Evolutionary conservation across 768 basidiomycete genomes (phyloP), one percentile per base, ranked within the genome.

Genomic region (Tubosaeta brunneosetosa): DNA sequence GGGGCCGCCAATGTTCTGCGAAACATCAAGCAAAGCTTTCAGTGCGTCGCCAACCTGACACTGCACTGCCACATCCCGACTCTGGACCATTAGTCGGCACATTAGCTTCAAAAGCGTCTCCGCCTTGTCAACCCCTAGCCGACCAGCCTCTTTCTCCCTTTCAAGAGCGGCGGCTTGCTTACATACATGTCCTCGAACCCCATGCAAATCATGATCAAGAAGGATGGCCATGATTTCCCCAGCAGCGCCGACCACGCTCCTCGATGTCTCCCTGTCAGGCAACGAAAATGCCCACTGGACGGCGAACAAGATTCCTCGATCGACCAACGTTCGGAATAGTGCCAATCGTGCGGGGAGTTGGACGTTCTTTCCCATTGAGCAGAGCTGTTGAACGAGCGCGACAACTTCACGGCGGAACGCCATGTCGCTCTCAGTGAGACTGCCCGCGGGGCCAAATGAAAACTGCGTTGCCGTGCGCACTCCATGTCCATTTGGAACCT

Each of bases 291-390:
- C 93, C 90, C 92, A 95, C 63, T 97, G 91, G 13, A 94, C 83
- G n/a, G 88, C 89, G 57, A 87, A 88, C 2, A 98, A 75, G 41
- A 98, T 78, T 2, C 93, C 95, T 6, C 88, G 82, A 55, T 97
- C 93, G 47, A 94, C 83, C 22, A 98, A 79, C 8, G 84, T 78
- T 44, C 92, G 85, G 73, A 95, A 98, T 10, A 98, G 80, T 3
- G 82, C 74, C 67, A 94, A 77, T 34, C 97, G 88, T 14, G 87
- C 81, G 14, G 88, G 86, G 16, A 97, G 77, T 66, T 97, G 95
- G 9, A 97, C 87, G 64, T 93, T 94, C 78, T 98, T 99, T 53
- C 91, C 94, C 90, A 99, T 94, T 51, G 86, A 78, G 63, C 91
- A 90, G 9, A 97, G 81, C 59, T 97, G 93, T 61, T 97, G 93